Base-by-base conservation (phyloP, 139 green algal genomes). In the Edaphochlamys debaryana region DNA sequence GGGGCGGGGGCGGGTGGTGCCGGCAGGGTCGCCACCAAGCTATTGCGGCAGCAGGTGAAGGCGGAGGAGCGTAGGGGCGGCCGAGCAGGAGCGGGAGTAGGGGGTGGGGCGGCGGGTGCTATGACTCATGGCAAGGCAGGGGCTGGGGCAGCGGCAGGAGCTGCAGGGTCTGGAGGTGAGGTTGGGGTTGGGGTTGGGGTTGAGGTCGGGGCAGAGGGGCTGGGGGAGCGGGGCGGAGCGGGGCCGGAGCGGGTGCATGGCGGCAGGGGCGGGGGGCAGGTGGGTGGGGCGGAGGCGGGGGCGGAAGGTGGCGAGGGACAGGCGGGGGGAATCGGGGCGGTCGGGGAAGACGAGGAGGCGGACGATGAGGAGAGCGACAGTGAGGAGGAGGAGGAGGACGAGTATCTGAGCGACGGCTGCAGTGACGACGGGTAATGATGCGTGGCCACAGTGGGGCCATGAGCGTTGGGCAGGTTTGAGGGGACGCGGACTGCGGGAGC, bases 311-410 rank as follows among this genome's bases (percentile, higher is more conserved):
- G 42, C 17, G 41, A 63, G 29, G 9, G 54, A 17, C 15, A 9
- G 54, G 54, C 19, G 54, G 20, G 23, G 5, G 54, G 15, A 29
- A 30, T 38, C 60, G 60, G 25, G 60, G n/a, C n/a, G 1, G 60
- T 3, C 7, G 60, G 60, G 11, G 30, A 38, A 8, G 60, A 13
- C n/a, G 74, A 34, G 29, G 58, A 71, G 11, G 58, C 60, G 3
- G 58, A 70, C 1, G 75, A 71, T 11, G 60, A 63, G 23, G 75
- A 82, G 4, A 82, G 60, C 41, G 75, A 82, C 0, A 82, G 75
- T 58, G 75, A 71, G 17, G 75, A 82, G 41, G 75, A 63, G 9
- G 75, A 71, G 17, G 75, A 82, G 41, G 75, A 63, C 3, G 75
- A 82, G 22, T 82, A 82, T 60, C 50, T 80, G 56, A 70, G 64